Conservation (phyloP, 163 green algal species). For the Trebouxiophyceae sp. region DNA sequence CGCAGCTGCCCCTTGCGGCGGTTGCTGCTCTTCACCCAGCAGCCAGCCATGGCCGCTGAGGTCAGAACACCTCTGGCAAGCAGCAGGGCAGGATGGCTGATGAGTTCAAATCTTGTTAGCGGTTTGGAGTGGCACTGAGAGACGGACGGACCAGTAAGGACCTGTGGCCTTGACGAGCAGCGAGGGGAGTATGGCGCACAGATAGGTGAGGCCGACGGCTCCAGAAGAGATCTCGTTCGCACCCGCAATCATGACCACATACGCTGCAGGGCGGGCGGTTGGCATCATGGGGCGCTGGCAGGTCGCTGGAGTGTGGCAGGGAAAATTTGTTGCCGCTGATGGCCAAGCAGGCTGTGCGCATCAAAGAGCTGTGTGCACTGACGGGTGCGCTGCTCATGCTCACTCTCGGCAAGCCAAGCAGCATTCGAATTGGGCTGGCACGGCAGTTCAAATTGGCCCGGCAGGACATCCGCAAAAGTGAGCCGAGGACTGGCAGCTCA, state of each 20-base stretch:
- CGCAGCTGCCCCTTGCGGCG: no score
- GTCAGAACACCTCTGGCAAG: not conserved
- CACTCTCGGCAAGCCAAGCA: not conserved
- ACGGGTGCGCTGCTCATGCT: not conserved
- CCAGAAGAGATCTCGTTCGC: slow-evolving; percentile 45
- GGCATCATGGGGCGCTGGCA: not conserved
- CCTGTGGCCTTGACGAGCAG: slow-evolving; percentile 47
- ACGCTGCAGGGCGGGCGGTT: slow-evolving; percentile 21
- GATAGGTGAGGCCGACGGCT: slow-evolving; percentile 53
- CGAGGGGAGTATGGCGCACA: slow-evolving; percentile 42
- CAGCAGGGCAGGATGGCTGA: not conserved
- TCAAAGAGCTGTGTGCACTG: not conserved
- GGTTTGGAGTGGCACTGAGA: not conserved
- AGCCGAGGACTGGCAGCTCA: not conserved
- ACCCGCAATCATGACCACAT: slow-evolving; percentile 58
- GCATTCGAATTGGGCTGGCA: no score
- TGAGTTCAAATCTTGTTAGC: not conserved
- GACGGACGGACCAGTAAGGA: slow-evolving; percentile 32
- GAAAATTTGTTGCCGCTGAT: not conserved
- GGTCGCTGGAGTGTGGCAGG: no score
- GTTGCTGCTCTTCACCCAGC: no score
- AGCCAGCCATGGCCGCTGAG: no score
- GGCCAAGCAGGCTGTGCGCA: not conserved
- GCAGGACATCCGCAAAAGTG: not conserved
- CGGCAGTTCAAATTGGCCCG: not conserved